Evolutionary conservation across 2,329 filamentous ascomycete genomes (phyloP).

Genomic region (Aspergillus udagawae): DNA sequence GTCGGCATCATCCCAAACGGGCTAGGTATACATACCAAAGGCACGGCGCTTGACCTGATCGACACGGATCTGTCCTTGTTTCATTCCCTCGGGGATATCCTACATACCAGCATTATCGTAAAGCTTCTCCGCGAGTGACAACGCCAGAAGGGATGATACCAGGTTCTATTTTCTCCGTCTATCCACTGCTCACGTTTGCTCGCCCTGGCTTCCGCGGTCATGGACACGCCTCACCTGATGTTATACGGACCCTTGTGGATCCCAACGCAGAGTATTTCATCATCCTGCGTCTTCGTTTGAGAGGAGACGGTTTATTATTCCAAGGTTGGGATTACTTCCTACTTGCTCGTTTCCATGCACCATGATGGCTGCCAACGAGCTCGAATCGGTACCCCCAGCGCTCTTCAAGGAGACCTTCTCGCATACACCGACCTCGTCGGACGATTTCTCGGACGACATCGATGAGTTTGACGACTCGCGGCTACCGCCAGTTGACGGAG

Average conservation of each 20-base stretch:
- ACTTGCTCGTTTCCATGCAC: not conserved
- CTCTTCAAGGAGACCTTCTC: not conserved
- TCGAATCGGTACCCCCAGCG: not conserved
- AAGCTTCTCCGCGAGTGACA: not conserved
- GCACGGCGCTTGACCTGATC: not conserved
- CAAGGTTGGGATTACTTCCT: not conserved
- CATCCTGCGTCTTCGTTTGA: not conserved
- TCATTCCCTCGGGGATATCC: not conserved
- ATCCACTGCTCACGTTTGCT: not conserved
- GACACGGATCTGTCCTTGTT: not conserved
- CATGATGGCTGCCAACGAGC: not conserved
- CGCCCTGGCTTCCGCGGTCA: not conserved
- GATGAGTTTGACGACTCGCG: not conserved
- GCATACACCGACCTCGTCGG: not conserved
- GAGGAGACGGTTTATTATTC: not conserved
- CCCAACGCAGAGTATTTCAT: not conserved
- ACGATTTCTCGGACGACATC: not conserved
- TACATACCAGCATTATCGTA: not conserved
- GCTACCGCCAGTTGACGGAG: slow-evolving; percentile 34
- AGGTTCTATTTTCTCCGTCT: not conserved
- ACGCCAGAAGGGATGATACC: not conserved
- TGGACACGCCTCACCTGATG: not conserved
- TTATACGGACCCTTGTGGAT: not conserved
- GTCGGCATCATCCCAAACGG: not conserved
- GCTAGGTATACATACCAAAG: not conserved